Conservation (phyloP, 495 filamentous ascomycete species). For the Articulospora tetracladia region DNA sequence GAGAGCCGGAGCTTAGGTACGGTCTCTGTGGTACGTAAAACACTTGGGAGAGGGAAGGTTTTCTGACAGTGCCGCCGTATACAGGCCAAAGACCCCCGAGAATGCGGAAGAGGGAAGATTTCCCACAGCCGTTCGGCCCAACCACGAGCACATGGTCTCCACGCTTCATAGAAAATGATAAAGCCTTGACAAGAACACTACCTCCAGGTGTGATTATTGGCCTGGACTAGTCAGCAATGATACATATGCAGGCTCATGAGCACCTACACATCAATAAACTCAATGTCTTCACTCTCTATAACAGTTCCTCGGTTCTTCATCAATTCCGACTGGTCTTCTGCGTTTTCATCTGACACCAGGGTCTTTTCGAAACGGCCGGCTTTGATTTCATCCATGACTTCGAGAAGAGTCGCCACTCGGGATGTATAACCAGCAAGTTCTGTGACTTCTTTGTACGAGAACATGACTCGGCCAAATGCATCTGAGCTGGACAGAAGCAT, state of each 20-base stretch:
- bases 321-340: constrained; percentile 71
- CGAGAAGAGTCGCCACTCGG: constrained; percentile 79
- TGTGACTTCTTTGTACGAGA: constrained; percentile 94
- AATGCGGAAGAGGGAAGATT: constrained; percentile 93
- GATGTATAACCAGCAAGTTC: constrained; percentile 95
- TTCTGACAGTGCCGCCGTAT: constrained; percentile 88
- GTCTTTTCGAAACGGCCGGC: constrained; percentile 92
- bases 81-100: constrained; percentile 98
- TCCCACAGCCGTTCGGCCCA: constrained; percentile 95
- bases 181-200: constrained; percentile 76
- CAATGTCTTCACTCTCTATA: constrained; percentile 74
- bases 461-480: constrained; percentile 95
- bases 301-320: constrained; percentile 75
- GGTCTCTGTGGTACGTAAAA: constrained; percentile 98
- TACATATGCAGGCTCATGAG: not conserved
- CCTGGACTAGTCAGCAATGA: constrained; percentile 22
- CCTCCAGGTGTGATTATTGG: constrained; percentile 98
- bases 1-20: constrained; percentile 81
- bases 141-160: constrained; percentile 93
- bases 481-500: constrained; percentile 90
- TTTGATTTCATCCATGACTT: constrained; percentile 92
- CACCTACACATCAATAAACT: constrained; percentile 72
- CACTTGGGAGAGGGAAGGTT: constrained; percentile 84
- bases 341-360: constrained; percentile 81
- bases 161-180: constrained; percentile 81